phyloP scores from a whole-genome alignment of 176 grass and related monocot genomes.

The Eleusine coracana region DNA sequence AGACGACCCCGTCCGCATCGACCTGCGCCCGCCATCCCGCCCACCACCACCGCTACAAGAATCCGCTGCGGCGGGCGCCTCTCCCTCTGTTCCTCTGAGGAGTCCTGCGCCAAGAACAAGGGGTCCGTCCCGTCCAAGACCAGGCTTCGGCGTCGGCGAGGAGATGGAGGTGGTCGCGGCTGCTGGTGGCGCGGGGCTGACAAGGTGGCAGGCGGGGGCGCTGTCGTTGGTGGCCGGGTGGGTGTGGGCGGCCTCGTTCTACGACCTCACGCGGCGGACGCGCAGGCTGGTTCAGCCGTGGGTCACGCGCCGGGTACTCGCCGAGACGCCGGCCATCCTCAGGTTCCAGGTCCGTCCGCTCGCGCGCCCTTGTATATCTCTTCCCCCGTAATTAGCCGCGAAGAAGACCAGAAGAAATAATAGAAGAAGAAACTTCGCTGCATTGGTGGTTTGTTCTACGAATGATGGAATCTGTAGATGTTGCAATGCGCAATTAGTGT shows the following conservation, averaged over 20 bases:
- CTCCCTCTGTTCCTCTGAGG: neutral
- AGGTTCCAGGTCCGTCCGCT: conserved; percentile 65
- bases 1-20: conserved; percentile 36
- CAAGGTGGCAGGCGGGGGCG: conserved; percentile 75
- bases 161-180: conserved; percentile 29
- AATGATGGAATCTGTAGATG: neutral
- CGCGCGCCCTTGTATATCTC: neutral
- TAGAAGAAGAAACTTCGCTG: neutral
- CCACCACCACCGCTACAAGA: conserved; percentile 37
- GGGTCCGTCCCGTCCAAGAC: neutral
- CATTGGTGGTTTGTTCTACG: neutral
- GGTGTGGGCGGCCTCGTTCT: conserved; percentile 77
- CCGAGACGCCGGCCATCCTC: conserved; percentile 66
- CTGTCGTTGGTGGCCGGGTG: conserved; percentile 68
- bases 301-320: conserved; percentile 67
- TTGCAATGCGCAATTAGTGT: neutral
- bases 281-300: conserved; percentile 69
- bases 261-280: conserved; percentile 72
- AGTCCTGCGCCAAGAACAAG: conserved; percentile 24
- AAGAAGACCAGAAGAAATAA: neutral
- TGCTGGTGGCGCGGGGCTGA: conserved; percentile 57
- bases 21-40: neutral
- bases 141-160: neutral
- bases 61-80: neutral
- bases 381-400: neutral